A percentile compares a stretch with the other conserved stretches of the same genome.
phyloP scores from a whole-genome alignment of 805 yeast species.

The Zygosaccharomyces pseudorouxii region DNA sequence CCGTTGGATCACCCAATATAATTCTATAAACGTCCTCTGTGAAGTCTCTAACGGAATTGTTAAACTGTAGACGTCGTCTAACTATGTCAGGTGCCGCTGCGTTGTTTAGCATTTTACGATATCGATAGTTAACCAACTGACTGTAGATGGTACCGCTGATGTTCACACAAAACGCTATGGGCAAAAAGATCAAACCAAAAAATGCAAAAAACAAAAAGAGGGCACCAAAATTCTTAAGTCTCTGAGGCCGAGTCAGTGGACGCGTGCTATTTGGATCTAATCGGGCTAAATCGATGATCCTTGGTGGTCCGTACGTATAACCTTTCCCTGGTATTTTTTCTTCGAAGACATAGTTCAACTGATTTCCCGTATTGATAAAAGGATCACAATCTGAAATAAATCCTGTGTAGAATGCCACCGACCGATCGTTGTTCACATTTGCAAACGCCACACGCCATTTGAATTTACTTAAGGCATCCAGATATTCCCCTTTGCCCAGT shows the following conservation, averaged over 20 bases:
- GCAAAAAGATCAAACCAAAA: slow-evolving; percentile 20
- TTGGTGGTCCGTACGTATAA: slow-evolving; percentile 23
- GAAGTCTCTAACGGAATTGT: slow-evolving; percentile 24
- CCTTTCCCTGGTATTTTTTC: slow-evolving; percentile 33
- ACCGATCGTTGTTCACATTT: slow-evolving; percentile 74
- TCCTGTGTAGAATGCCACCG: slow-evolving; percentile 84
- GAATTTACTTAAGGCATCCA: slow-evolving; percentile 54
- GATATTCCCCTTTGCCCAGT: slow-evolving; percentile 39
- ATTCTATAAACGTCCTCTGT: slow-evolving; percentile 25
- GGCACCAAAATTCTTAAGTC: slow-evolving; percentile 8
- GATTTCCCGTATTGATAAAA: slow-evolving; percentile 53
- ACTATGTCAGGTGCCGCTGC: slow-evolving; percentile 23
- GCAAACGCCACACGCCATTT: slow-evolving; percentile 58
- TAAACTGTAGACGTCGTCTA: slow-evolving; percentile 23
- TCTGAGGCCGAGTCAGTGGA: slow-evolving; percentile 3
- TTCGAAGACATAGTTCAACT: slow-evolving; percentile 45
- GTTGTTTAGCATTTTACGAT: slow-evolving; percentile 22
- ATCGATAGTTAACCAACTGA: slow-evolving; percentile 24
- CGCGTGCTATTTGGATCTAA: slow-evolving; percentile 16
- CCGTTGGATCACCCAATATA: slow-evolving; percentile 19
- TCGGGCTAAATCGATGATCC: slow-evolving; percentile 25
- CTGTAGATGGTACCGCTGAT: slow-evolving; percentile 31
- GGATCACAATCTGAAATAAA: slow-evolving; percentile 72
- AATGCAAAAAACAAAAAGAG: slow-evolving; percentile 4
- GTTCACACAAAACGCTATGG: slow-evolving; percentile 27